A percentile compares a stretch with the other conserved stretches of the same genome.
Evolutionary conservation across 2,329 filamentous ascomycete species (phyloP).

Genomic region (Aspergillus hiratsukae): DNA sequence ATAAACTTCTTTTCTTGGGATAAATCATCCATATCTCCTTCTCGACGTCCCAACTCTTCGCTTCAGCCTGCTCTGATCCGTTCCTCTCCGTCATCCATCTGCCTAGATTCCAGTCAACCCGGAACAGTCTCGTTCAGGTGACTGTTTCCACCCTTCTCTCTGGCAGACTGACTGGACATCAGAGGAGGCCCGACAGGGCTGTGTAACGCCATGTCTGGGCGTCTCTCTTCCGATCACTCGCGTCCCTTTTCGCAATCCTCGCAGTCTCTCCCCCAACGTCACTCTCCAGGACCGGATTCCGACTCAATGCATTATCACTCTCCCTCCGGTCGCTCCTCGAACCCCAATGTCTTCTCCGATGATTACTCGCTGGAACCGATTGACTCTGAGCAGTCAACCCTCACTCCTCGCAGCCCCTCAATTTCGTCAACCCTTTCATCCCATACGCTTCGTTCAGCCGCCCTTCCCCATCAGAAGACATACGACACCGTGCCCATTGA

Average conservation of each 20-base stretch:
- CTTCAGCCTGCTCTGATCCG: slow-evolving; percentile 3
- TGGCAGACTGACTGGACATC: slow-evolving; percentile 27
- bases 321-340: slow-evolving; percentile 28
- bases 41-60: slow-evolving; percentile 10
- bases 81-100: background rate
- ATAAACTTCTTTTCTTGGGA: background rate
- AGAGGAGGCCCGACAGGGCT: slow-evolving; percentile 36
- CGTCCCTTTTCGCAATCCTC: slow-evolving; percentile 32
- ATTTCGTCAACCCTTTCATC: slow-evolving; percentile 31
- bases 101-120: slow-evolving; percentile 11
- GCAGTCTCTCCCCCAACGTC: slow-evolving; percentile 18
- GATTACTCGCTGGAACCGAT: slow-evolving; percentile 44
- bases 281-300: slow-evolving; percentile 18
- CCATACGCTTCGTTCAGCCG: slow-evolving; percentile 26
- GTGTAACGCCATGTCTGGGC: slow-evolving; percentile 38
- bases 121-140: slow-evolving; percentile 9
- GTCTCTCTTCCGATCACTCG: slow-evolving; percentile 33
- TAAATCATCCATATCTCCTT: background rate
- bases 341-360: slow-evolving; percentile 47
- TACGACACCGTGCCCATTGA: slow-evolving; percentile 20
- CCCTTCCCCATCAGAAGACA: slow-evolving; percentile 22
- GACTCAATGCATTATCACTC: slow-evolving; percentile 29
- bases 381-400: slow-evolving; percentile 30
- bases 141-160: slow-evolving; percentile 12
- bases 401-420: slow-evolving; percentile 26